Evolutionary conservation across 2,329 filamentous ascomycete species (phyloP).

Genomic region (Raffaelea deltoideospora): DNA sequence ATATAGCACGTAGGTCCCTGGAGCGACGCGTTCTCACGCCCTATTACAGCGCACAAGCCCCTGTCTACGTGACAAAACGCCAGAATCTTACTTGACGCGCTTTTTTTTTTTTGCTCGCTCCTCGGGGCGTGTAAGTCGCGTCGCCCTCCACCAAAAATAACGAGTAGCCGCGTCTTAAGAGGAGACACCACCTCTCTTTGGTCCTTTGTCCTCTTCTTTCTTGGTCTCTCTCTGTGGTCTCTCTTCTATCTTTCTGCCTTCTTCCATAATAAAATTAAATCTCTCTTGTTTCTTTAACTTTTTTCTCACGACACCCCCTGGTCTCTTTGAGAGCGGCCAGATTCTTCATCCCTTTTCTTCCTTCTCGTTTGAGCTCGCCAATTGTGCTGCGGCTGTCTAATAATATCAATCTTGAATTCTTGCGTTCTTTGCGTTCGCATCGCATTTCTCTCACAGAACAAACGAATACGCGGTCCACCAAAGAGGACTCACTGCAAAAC

Average conservation of each 20-base stretch:
- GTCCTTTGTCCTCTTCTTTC: conserved; percentile 1
- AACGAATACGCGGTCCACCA: too few relatives aligned
- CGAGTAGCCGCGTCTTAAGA: conserved; percentile 10
- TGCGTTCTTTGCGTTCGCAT: too few relatives aligned
- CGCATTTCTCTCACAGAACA: too few relatives aligned
- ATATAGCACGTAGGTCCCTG: neutral
- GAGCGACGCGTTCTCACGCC: conserved; percentile 5
- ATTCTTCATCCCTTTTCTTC: neutral
- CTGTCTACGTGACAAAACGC: neutral
- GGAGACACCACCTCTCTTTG: conserved; percentile 5
- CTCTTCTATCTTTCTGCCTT: neutral
- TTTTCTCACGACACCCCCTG: neutral
- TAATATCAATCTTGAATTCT: too few relatives aligned
- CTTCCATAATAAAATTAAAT: neutral
- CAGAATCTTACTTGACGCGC: conserved; percentile 10
- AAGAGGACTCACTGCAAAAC: too few relatives aligned
- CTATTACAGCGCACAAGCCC: neutral
- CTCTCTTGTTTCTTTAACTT: neutral
- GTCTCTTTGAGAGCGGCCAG: too few relatives aligned
- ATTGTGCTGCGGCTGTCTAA: neutral
- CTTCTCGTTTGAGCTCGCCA: neutral
- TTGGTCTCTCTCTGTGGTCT: neutral
- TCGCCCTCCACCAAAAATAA: conserved; percentile 10
- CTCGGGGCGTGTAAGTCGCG: conserved; percentile 6
- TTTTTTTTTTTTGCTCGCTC: too few relatives aligned